These are phyloP conservation scores for Verticillium isaacii DNA, from an alignment of 2,329 filamentous ascomycete species.

Conservation along the genomic window DNA sequence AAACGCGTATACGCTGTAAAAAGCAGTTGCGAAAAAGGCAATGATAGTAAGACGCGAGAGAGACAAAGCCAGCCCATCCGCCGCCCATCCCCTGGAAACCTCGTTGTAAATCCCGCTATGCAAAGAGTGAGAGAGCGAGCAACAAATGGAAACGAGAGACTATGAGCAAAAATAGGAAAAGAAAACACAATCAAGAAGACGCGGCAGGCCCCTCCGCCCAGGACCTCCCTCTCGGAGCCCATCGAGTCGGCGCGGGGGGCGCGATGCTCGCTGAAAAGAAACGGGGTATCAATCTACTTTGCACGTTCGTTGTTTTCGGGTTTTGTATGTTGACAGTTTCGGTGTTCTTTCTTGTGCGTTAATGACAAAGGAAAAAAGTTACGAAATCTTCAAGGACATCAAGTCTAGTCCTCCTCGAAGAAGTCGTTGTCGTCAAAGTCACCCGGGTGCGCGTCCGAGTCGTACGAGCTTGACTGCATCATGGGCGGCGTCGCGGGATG, in stretches of 20 bases:
- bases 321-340: not conserved
- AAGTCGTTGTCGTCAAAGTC: constrained; percentile 57
- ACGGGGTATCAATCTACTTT: constrained; percentile 34
- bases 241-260: not conserved
- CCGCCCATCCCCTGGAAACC: not conserved
- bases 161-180: not conserved
- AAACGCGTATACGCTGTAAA: not conserved
- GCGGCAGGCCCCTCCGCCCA: not conserved
- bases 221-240: not conserved
- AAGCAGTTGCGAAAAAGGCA: not conserved
- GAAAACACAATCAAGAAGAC: not conserved
- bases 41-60: constrained; percentile 1
- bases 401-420: constrained; percentile 42
- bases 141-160: constrained; percentile 1
- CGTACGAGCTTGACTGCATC: constrained; percentile 54
- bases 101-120: not conserved
- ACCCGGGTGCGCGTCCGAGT: constrained; percentile 55
- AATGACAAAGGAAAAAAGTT: constrained; percentile 21
- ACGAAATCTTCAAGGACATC: not conserved
- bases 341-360: constrained; percentile 1
- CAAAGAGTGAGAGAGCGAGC: not conserved
- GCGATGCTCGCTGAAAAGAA: constrained; percentile 13
- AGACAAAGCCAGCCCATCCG: not conserved
- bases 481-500: constrained; percentile 56
- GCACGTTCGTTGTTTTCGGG: constrained; percentile 4